Evolutionary conservation across 2,329 filamentous ascomycete species (phyloP).

Genomic region (Fusarium sp.): DNA sequence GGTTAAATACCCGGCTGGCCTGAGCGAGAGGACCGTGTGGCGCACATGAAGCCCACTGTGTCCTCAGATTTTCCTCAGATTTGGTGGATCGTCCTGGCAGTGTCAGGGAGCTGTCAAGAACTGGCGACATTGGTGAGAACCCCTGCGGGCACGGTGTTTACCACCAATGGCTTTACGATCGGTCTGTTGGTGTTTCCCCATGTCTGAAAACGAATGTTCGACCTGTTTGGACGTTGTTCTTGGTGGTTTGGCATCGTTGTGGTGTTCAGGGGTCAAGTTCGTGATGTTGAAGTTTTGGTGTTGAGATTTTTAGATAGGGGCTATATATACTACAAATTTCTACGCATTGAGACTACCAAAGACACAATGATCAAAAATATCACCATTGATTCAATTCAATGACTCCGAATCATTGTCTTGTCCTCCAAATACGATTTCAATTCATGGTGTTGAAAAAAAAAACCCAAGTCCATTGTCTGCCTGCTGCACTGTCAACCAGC

Average conservation of each 20-base stretch:
- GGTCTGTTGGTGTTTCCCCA: background rate
- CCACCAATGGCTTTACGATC: background rate
- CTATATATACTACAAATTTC: constrained; percentile 3
- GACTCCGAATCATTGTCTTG: background rate
- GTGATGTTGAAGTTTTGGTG: background rate
- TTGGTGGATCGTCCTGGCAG: background rate
- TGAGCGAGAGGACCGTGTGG: background rate
- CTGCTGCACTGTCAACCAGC: background rate
- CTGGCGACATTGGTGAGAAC: background rate
- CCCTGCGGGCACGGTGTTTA: background rate
- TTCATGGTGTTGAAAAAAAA: constrained; percentile 2
- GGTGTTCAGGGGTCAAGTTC: constrained; percentile 2
- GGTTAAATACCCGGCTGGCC: background rate
- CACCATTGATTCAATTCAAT: background rate
- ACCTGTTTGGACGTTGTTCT: accelerated
- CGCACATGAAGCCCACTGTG: background rate
- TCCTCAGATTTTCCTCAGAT: background rate
- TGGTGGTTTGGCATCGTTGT: background rate
- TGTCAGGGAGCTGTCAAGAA: constrained; percentile 9
- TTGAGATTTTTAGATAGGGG: constrained; percentile 1
- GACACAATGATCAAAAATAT: background rate
- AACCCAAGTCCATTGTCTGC: background rate
- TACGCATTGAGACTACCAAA: background rate
- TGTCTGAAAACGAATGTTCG: background rate
- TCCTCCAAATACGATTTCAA: background rate